Evolutionary conservation across 805 yeast genomes (phyloP).

Genomic region (Ogataea paraovalis): DNA sequence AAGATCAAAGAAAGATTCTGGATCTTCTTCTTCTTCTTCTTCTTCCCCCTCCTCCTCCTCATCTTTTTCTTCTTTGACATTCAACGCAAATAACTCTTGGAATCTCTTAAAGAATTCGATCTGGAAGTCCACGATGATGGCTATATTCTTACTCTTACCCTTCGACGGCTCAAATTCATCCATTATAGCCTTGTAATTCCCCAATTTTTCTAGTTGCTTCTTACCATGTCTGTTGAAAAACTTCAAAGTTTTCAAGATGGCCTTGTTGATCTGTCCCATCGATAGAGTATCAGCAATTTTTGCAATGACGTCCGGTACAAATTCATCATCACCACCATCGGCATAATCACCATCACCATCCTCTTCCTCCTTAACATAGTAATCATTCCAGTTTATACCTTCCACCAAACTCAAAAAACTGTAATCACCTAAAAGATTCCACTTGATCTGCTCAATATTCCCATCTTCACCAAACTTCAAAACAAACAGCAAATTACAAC

Average conservation of each 20-base stretch:
- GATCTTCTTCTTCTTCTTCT: slow-evolving; percentile 8
- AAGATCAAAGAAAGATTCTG: slow-evolving; percentile 15
- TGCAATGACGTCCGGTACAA: slow-evolving; percentile 10
- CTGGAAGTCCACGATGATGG: slow-evolving; percentile 17
- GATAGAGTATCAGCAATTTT: slow-evolving; percentile 11
- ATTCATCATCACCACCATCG: slow-evolving; percentile 25
- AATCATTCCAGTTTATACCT: slow-evolving; percentile 19
- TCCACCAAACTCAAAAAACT: slow-evolving; percentile 31
- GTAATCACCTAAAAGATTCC: slow-evolving; percentile 31
- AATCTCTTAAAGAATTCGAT: slow-evolving; percentile 11
- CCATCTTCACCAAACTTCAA: slow-evolving; percentile 21
- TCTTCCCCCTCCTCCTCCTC: not conserved
- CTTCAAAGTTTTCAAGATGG: slow-evolving; percentile 10
- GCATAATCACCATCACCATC: slow-evolving; percentile 37
- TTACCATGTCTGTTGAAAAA: slow-evolving; percentile 12
- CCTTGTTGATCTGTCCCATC: slow-evolving; percentile 13
- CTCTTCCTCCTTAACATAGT: slow-evolving; percentile 15
- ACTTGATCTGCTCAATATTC: slow-evolving; percentile 14
- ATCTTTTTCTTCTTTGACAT: not conserved
- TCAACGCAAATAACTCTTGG: slow-evolving; percentile 2
- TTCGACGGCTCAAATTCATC: slow-evolving; percentile 18
- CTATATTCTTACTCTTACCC: slow-evolving; percentile 16
- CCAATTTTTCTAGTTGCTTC: slow-evolving; percentile 8
- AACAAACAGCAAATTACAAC: slow-evolving; percentile 39
- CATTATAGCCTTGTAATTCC: slow-evolving; percentile 11